phyloP scores from a whole-genome alignment of 192 early-diverging fungal species.

The Paraglomus occultum region DNA sequence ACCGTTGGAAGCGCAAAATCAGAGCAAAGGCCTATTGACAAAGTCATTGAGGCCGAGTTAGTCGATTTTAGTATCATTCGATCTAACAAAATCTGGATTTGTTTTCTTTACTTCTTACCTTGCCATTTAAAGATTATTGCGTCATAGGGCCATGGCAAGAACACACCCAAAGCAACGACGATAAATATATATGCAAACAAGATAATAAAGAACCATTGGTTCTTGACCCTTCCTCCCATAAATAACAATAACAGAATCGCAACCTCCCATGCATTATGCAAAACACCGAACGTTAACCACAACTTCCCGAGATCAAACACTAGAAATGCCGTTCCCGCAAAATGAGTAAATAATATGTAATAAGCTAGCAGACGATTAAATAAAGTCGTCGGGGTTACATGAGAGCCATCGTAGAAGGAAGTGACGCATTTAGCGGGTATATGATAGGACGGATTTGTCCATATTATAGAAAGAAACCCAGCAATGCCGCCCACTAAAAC shows the following conservation, averaged over 20 bases:
- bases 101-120: not conserved
- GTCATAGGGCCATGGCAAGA: not conserved
- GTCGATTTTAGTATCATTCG: not conserved
- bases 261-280: conserved; percentile 26
- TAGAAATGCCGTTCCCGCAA: not conserved
- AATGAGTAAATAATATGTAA: not conserved
- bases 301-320: conserved; percentile 26
- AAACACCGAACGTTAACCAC: conserved; percentile 6
- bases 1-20: conserved; percentile 1
- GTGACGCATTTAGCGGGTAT: too few species aligned
- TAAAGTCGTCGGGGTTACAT: not conserved
- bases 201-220: not conserved
- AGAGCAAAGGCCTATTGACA: not conserved
- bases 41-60: not conserved
- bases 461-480: too few species aligned
- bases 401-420: too few species aligned
- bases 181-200: not conserved
- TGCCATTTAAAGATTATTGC: conserved; percentile 2
- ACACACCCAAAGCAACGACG: not conserved
- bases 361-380: not conserved
- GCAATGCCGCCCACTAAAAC: too few species aligned
- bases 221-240: conserved; percentile 18
- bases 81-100: too few species aligned
- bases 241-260: conserved; percentile 16
- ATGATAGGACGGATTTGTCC: too few species aligned